Evolutionary conservation across 805 yeast genomes (phyloP), one percentile per base, ranked within the genome.

Genomic region (Spathaspora passalidarum): DNA sequence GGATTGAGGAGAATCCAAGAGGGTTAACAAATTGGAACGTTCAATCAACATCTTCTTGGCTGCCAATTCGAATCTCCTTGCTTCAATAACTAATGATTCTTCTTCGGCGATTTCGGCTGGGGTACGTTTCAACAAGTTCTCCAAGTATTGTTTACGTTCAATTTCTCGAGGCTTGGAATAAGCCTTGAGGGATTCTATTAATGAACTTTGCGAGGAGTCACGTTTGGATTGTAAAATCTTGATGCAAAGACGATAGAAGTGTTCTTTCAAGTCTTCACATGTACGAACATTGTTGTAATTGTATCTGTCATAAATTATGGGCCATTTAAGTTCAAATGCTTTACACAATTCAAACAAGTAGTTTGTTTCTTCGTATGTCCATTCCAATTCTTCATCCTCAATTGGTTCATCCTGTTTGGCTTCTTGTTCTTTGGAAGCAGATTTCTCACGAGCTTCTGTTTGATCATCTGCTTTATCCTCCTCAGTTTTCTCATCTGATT

Each of bases 71-170:
- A 94, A 88, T 52, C 92, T 83, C 41, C 96, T 79, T 2, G 97
- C 95, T 61, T 94, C 99, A 23, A 92, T 83, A 9, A 94, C 88
- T 42, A 94, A 72, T 0, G 96, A 89, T 62, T 94, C 98, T 61
- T 94, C 99, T 68, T 94, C 99, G 0, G 98, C 98, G 38, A 94
- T 88, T 61, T 94, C 99, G 0, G 97, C 96, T 1, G 99, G 97
- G 2, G 92, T 82, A 54, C 99, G 73, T 32, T 82, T 81, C 37
- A 92, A 72, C 32, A 94, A 69, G 49, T 88, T 80, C 55, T 83
- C 84, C 39, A 94, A 66, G 59, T 92, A 92, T 43, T 79, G 79
- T 56, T 94, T 94, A 50, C 99, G 78, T 54, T 84, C 88, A 17
- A 76, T 49, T 62, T 94, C 99, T 52, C 80, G 82, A 5, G 76